Conservation (phyloP, 75 land plant species). For the Pinus albicaulis region DNA sequence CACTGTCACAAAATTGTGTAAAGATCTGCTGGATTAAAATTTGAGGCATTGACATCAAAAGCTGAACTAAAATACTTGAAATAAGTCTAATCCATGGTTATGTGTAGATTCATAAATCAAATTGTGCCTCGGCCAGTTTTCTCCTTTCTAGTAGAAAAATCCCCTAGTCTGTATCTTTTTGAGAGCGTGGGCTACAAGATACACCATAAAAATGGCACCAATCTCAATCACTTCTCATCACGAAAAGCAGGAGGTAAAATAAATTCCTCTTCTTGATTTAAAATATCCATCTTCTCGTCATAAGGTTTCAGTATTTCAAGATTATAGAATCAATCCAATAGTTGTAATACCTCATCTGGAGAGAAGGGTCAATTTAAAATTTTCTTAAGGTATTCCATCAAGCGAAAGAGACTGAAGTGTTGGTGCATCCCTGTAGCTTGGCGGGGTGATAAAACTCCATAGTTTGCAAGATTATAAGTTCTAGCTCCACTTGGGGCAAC, state of each 20-base stretch:
- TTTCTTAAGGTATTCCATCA: slow-evolving; percentile 73
- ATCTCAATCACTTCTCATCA: slow-evolving; percentile 6
- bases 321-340: slow-evolving; percentile 85
- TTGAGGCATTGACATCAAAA: slow-evolving; percentile 50
- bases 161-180: neutral
- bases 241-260: slow-evolving; percentile 31
- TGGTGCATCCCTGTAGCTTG: slow-evolving; percentile 71
- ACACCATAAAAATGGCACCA: neutral
- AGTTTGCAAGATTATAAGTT: too few species aligned
- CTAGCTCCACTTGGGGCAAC: too few species aligned
- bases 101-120: slow-evolving; percentile 40
- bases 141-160: too few species aligned
- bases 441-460: too few species aligned
- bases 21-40: slow-evolving; percentile 5
- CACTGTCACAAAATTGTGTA: neutral
- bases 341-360: slow-evolving; percentile 76
- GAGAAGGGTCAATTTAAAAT: slow-evolving; percentile 70
- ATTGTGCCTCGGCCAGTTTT: too few species aligned
- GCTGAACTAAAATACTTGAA: slow-evolving; percentile 44
- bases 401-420: slow-evolving; percentile 79
- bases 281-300: slow-evolving; percentile 53
- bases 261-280: slow-evolving; percentile 67
- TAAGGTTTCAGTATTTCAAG: slow-evolving; percentile 80
- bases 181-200: neutral
- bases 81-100: slow-evolving; percentile 41